A percentile compares a stretch with the other conserved stretches of the same genome.
Conservation (phyloP, 768 basidiomycete species). For the Inosperma sp. region DNA sequence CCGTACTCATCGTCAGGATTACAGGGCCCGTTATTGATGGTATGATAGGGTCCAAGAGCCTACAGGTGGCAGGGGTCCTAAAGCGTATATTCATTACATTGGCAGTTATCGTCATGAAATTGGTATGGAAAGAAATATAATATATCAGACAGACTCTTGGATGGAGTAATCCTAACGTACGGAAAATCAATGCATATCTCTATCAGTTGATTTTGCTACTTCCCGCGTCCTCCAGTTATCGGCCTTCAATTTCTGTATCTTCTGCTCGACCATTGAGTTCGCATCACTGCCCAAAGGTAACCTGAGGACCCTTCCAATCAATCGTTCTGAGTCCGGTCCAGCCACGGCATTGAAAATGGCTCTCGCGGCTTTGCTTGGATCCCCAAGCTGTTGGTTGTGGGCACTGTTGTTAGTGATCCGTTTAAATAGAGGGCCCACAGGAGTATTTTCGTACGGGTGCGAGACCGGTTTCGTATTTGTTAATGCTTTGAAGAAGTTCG, state of each 20-base stretch:
- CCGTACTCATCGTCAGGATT: no score
- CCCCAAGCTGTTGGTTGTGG: background rate
- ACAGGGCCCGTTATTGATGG: no score
- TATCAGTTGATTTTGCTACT: background rate
- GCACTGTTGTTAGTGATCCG: background rate
- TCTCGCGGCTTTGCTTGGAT: background rate
- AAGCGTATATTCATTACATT: no score
- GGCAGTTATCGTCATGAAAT: no score
- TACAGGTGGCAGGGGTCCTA: no score
- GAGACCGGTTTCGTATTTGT: background rate
- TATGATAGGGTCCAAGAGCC: no score
- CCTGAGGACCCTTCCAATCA: slow-evolving; percentile 1
- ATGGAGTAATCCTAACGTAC: no score
- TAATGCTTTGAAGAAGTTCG: background rate
- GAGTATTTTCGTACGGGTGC: background rate
- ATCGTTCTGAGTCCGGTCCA: background rate
- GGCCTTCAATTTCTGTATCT: background rate
- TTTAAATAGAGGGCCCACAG: background rate
- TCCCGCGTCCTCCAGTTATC: background rate
- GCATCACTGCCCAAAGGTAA: background rate
- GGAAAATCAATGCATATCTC: no score
- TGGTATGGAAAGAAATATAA: no score
- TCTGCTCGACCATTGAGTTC: background rate
- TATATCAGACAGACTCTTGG: no score
- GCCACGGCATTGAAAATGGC: slow-evolving; percentile 1